Evolutionary conservation across 2,329 filamentous ascomycete species (phyloP).

Genomic region (Colletotrichum brevisporum): DNA sequence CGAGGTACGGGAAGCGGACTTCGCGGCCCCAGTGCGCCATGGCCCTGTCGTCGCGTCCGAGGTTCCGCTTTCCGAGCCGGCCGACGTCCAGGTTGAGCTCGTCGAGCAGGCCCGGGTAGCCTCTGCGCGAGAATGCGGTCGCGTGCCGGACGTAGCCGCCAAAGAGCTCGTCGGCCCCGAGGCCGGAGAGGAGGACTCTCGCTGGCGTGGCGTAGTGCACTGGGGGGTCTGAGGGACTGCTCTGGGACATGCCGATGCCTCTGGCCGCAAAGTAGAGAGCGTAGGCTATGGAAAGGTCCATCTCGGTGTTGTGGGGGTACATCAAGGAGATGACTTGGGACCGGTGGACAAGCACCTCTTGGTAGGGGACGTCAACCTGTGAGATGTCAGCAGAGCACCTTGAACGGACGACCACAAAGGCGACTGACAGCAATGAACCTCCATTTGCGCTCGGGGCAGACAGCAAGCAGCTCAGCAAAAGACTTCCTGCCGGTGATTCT

Average conservation of each 20-base stretch:
- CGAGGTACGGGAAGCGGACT: slow-evolving; percentile 90
- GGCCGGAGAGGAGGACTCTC: slow-evolving; percentile 88
- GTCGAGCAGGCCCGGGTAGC: slow-evolving; percentile 80
- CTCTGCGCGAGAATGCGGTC: slow-evolving; percentile 78
- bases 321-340: slow-evolving; percentile 82
- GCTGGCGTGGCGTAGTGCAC: slow-evolving; percentile 76
- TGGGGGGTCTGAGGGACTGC: slow-evolving; percentile 44
- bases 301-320: slow-evolving; percentile 95
- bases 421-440: slow-evolving; percentile 79
- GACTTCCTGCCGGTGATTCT: slow-evolving; percentile 87
- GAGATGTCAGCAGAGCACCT: not conserved
- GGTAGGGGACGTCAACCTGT: slow-evolving; percentile 85
- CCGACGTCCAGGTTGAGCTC: slow-evolving; percentile 89
- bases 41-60: slow-evolving; percentile 92
- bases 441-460: slow-evolving; percentile 82
- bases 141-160: slow-evolving; percentile 91
- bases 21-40: slow-evolving; percentile 92
- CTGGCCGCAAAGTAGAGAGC: slow-evolving; percentile 96
- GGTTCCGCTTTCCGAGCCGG: slow-evolving; percentile 91
- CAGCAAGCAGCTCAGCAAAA: slow-evolving; percentile 77
- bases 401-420: slow-evolving; percentile 9
- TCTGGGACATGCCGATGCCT: slow-evolving; percentile 70
- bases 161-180: slow-evolving; percentile 97
- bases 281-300: slow-evolving; percentile 95
- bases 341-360: slow-evolving; percentile 79